A percentile compares a stretch with the other conserved stretches of the same genome.
Conservation (phyloP, 116 monocot genomes). For the Cymodocea nodosa region DNA sequence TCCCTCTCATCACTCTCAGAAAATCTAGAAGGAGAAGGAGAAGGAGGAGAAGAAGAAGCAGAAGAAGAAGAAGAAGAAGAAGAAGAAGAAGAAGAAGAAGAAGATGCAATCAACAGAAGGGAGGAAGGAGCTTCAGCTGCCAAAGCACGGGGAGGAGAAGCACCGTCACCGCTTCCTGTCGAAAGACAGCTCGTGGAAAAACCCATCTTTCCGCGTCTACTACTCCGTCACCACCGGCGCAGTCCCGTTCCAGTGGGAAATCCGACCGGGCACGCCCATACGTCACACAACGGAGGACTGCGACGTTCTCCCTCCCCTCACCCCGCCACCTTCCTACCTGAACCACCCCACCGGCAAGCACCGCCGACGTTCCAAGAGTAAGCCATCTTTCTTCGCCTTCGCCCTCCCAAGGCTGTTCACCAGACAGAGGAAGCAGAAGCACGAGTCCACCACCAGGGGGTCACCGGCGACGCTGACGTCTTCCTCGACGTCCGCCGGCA, state of each 20-base stretch:
- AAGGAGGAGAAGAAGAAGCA: too few species aligned
- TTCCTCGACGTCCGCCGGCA: too few species aligned
- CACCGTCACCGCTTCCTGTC: conserved; percentile 31
- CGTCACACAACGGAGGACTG: conserved; percentile 5
- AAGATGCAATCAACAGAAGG: too few species aligned
- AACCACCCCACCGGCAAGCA: too few species aligned
- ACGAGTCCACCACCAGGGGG: too few species aligned
- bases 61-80: too few species aligned
- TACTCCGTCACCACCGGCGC: conserved; percentile 37
- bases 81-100: too few species aligned
- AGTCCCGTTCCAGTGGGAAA: conserved; percentile 68
- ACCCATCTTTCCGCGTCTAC: conserved; percentile 56
- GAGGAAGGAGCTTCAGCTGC: too few species aligned
- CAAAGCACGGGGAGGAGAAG: conserved; percentile 12
- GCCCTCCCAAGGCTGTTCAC: conserved; percentile 6
- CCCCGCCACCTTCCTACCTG: conserved; percentile 53
- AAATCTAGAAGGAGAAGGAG: too few species aligned
- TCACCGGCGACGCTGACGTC: too few species aligned
- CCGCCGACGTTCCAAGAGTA: not conserved
- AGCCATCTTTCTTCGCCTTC: not conserved
- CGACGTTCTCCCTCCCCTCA: conserved; percentile 1
- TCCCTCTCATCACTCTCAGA: too few species aligned
- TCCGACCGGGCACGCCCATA: conserved; percentile 59
- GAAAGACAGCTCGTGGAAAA: conserved; percentile 34
- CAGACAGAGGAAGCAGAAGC: too few species aligned